A percentile compares a stretch with the other conserved stretches of the same genome.
phyloP scores from a whole-genome alignment of 1,284 basidiomycete genomes.

The Tilletia horrida region DNA sequence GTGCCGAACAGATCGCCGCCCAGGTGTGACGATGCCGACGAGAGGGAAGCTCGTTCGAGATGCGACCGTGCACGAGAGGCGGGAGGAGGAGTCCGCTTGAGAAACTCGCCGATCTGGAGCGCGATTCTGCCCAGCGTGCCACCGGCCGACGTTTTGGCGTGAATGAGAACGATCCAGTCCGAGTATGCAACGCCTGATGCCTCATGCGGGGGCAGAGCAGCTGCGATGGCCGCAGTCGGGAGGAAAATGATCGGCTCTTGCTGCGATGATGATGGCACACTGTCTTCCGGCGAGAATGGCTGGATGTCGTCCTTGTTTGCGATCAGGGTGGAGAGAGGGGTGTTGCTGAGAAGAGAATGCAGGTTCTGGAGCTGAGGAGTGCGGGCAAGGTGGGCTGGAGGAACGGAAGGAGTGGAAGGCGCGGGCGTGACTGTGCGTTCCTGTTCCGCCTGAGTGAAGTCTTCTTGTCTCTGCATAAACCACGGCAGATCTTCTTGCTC shows the following conservation, averaged over 20 bases:
- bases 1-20: neutral
- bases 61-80: neutral
- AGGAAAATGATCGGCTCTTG: conserved; percentile 12
- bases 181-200: conserved; percentile 11
- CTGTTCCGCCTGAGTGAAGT: neutral
- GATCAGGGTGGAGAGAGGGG: neutral
- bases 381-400: neutral
- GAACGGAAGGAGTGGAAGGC: neutral
- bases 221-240: conserved; percentile 13
- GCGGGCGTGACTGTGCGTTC: neutral
- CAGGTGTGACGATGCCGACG: neutral
- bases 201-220: conserved; percentile 9
- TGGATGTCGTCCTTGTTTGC: neutral
- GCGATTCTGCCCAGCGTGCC: conserved; percentile 1
- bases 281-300: too few species aligned
- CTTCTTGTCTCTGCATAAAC: conserved; percentile 14
- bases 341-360: neutral
- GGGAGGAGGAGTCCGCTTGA: conserved; percentile 4
- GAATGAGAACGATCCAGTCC: conserved; percentile 15
- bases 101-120: conserved; percentile 1
- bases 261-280: neutral
- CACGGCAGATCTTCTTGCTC: conserved; percentile 2
- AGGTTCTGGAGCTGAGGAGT: conserved; percentile 11
- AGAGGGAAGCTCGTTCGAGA: neutral
- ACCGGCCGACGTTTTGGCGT: neutral